Conservation (phyloP, 805 yeast species). For the Lipomyces yamanashiensis region DNA sequence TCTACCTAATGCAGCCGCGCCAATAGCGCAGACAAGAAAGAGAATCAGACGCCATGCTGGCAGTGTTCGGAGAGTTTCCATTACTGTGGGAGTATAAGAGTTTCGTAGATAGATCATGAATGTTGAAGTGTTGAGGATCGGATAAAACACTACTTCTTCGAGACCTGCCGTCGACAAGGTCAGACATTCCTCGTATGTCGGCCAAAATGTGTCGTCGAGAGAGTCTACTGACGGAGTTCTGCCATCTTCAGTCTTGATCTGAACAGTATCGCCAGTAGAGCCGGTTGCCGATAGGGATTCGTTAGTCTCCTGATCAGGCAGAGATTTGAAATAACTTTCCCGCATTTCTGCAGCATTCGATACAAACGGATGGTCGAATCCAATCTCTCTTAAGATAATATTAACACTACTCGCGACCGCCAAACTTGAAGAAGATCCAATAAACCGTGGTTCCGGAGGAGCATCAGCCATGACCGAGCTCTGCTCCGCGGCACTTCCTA, state of each 20-base stretch:
- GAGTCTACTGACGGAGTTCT: neutral
- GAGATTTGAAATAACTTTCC: conserved; percentile 8
- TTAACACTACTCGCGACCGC: conserved; percentile 26
- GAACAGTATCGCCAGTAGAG: neutral
- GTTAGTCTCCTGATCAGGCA: neutral
- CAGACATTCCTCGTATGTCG: conserved; percentile 24
- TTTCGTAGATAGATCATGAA: conserved; percentile 21
- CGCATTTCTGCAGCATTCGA: conserved; percentile 20
- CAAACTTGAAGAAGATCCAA: conserved; percentile 33
- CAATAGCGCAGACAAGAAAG: conserved; percentile 29
- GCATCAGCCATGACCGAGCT: conserved; percentile 23
- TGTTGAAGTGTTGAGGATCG: conserved; percentile 22
- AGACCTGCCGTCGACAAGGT: conserved; percentile 9
- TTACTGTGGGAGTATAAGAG: conserved; percentile 22
- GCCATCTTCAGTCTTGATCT: neutral
- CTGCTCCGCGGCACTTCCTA: conserved; percentile 34
- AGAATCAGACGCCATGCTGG: conserved; percentile 25
- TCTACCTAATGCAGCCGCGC: conserved; percentile 25
- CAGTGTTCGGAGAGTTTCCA: conserved; percentile 4
- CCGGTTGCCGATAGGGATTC: neutral
- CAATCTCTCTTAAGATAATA: conserved; percentile 14
- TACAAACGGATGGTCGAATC: conserved; percentile 9
- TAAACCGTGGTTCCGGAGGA: conserved; percentile 32
- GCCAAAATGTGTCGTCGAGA: conserved; percentile 18
- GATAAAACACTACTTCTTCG: conserved; percentile 29